Conservation (phyloP, 2,329 filamentous ascomycete genomes). For the Hortaea sp. region DNA sequence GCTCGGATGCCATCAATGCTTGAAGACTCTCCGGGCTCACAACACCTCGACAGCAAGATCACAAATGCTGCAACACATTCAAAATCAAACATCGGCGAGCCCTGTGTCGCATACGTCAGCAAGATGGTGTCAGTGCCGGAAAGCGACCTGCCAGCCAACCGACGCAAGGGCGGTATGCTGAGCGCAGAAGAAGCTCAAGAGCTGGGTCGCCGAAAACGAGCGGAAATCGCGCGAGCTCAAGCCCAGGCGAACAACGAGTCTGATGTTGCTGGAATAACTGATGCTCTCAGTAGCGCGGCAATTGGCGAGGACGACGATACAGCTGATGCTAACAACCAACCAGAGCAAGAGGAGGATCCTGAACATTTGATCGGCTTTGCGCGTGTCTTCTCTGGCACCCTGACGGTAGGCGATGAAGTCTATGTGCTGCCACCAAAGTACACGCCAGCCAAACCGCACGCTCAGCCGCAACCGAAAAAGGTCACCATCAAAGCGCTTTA, state of each 20-base stretch:
- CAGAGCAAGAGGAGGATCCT: constrained; percentile 43
- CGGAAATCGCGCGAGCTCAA: constrained; percentile 74
- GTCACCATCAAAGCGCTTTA: constrained; percentile 82
- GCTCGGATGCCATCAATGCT: constrained; percentile 71
- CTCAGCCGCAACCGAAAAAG: constrained; percentile 64
- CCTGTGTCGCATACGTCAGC: constrained; percentile 88
- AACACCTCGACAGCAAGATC: constrained; percentile 57
- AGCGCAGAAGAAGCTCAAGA: constrained; percentile 86
- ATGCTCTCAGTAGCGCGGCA: constrained; percentile 51
- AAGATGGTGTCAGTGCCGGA: constrained; percentile 96
- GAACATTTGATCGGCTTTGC: constrained; percentile 94
- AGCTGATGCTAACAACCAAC: constrained; percentile 49
- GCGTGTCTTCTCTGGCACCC: constrained; percentile 79
- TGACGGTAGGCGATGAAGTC: constrained; percentile 80
- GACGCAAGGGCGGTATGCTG: constrained; percentile 58
- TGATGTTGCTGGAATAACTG: constrained; percentile 47
- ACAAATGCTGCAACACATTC: constrained; percentile 77
- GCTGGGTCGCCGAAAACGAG: constrained; percentile 75
- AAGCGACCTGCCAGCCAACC: constrained; percentile 84
- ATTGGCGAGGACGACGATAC: constrained; percentile 42
- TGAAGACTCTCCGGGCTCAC: constrained; percentile 65
- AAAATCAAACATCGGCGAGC: constrained; percentile 57
- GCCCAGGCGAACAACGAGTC: constrained; percentile 40
- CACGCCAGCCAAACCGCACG: constrained; percentile 66
- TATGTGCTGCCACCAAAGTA: constrained; percentile 93